Evolutionary conservation across 2,329 filamentous ascomycete genomes (phyloP), one percentile per base, ranked within the genome.

Genomic region (Niveomyces coronatus): DNA sequence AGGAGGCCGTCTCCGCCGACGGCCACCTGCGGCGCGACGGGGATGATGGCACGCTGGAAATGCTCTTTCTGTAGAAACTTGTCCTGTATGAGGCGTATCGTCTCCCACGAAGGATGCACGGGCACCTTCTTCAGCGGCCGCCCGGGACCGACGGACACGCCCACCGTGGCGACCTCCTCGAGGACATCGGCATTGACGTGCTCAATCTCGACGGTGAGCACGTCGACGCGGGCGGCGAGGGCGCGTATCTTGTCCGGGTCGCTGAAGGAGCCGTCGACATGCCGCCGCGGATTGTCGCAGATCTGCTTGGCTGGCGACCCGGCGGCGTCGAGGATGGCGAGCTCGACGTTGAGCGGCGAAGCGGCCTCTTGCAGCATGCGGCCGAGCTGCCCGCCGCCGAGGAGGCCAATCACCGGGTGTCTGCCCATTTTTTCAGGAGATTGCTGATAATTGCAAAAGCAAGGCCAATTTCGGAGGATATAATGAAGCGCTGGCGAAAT

Each of bases 331-430:
- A 94, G 74, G 28, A 94, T 71, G 42, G 80, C 84, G 48, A 91
- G 73, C 47, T 82, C 73, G 47, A 93, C 77, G 50, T 85, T 86
- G 41, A 94, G 73, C 3, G 64, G 70, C 3, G 62, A 65, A 23
- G 88, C 87, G n/a, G 83, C 80, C 65, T 96, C 86, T 47, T 84
- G 82, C 15, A 96, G 75, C 91, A 96, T 96, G 47, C 85, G 84
- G 44, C 89, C 91, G 28, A 98, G 73, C 64, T 88, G 84, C 51
- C 84, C 84, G 36, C 71, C 71, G 44, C 71, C 71, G 2, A 75
- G 57, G 37, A 75, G 60, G 40, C 71, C 71, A 40, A 75, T 64
- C 29, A 67, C 58, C n/a, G 64, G 61, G 26, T 52, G 46, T 37
- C 48, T 53, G 23, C 45, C 45, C 54, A 57, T 56, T 37, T 27